A percentile compares a stretch with the other conserved stretches of the same genome.
Evolutionary conservation across 2,329 filamentous ascomycete species (phyloP).

Genomic region (Allantophomopsis lycopodina): DNA sequence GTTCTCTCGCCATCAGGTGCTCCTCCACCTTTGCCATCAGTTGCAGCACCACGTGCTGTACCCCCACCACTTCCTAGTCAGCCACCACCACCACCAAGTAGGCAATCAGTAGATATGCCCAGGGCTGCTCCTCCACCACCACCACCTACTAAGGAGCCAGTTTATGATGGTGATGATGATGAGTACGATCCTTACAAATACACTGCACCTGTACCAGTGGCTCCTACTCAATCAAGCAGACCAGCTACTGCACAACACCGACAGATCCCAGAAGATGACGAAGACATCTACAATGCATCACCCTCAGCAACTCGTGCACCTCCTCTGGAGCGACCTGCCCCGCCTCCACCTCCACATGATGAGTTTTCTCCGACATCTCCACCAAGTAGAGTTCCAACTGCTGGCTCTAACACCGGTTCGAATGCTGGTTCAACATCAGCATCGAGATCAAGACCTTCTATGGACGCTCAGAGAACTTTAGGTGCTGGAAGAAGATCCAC

Average conservation of each 20-base stretch:
- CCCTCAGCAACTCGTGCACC: slow-evolving; percentile 16
- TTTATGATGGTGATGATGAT: slow-evolving; percentile 43
- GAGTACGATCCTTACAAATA: slow-evolving; percentile 60
- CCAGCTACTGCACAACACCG: slow-evolving; percentile 5
- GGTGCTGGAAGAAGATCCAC: slow-evolving; percentile 36
- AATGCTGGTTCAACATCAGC: slow-evolving; percentile 12
- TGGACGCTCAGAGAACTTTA: slow-evolving; percentile 45
- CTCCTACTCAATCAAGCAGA: background rate
- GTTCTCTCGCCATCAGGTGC: slow-evolving; percentile 23
- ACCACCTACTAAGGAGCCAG: slow-evolving; percentile 16
- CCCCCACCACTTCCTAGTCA: slow-evolving; percentile 55
- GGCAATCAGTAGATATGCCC: slow-evolving; percentile 58
- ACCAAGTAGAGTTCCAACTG: slow-evolving; percentile 16
- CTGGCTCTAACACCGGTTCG: slow-evolving; percentile 2
- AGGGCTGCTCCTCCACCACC: slow-evolving; percentile 48
- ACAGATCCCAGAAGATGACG: slow-evolving; percentile 10
- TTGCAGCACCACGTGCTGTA: slow-evolving; percentile 39
- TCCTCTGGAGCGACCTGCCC: slow-evolving; percentile 23
- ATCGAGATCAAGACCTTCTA: slow-evolving; percentile 28
- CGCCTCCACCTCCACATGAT: slow-evolving; percentile 31
- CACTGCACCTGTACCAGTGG: slow-evolving; percentile 19
- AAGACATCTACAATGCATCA: slow-evolving; percentile 19
- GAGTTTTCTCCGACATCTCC: slow-evolving; percentile 25
- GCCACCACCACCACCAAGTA: slow-evolving; percentile 27
- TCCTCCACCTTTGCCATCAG: slow-evolving; percentile 38